Conservation (phyloP, 108 stramenopile genomes). For the Aureococcus anophagefferens region DNA sequence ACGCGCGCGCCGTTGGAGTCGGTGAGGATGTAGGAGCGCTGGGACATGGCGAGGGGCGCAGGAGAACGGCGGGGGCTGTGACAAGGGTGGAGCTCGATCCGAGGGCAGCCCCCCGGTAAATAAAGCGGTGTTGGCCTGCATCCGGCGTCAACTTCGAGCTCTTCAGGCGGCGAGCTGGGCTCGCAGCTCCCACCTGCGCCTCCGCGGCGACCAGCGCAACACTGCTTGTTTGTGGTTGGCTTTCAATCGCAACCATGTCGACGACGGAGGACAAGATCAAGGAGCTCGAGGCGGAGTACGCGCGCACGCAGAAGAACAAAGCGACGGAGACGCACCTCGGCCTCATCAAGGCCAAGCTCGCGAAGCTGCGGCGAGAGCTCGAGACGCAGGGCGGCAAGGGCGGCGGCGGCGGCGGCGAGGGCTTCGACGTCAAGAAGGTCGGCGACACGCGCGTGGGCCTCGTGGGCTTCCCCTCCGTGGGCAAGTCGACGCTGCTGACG, state of each 20-base stretch:
- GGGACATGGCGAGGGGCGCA: too few species aligned
- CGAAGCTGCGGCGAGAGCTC: slow-evolving; percentile 42
- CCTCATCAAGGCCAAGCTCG: slow-evolving; percentile 56
- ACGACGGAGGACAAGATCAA: slow-evolving; percentile 31
- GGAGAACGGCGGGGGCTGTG: too few species aligned
- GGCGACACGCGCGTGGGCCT: slow-evolving; percentile 93
- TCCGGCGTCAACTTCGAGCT: too few species aligned
- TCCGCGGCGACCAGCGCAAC: too few species aligned
- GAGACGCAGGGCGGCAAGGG: slow-evolving; percentile 26
- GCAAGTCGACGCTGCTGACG: slow-evolving; percentile 90
- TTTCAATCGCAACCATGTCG: slow-evolving; percentile 5
- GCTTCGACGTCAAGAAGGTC: slow-evolving; percentile 90
- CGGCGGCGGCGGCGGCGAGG: slow-evolving; percentile 83
- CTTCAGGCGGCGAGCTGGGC: too few species aligned
- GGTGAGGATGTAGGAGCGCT: too few species aligned
- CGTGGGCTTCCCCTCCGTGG: slow-evolving; percentile 96
- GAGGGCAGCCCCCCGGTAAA: too few species aligned
- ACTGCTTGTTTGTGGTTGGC: too few species aligned
- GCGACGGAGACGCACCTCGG: slow-evolving; percentile 54
- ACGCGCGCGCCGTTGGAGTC: too few species aligned
- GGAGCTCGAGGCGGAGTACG: slow-evolving; percentile 46
- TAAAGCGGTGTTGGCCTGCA: too few species aligned
- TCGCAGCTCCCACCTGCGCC: too few species aligned
- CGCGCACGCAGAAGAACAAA: slow-evolving; percentile 63
- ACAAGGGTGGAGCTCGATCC: too few species aligned